Percentiles rank a stretch among this genome's conserved stretches.
Conservation (phyloP, 2,329 filamentous ascomycete species). For the Ophiosphaerella herpotricha region DNA sequence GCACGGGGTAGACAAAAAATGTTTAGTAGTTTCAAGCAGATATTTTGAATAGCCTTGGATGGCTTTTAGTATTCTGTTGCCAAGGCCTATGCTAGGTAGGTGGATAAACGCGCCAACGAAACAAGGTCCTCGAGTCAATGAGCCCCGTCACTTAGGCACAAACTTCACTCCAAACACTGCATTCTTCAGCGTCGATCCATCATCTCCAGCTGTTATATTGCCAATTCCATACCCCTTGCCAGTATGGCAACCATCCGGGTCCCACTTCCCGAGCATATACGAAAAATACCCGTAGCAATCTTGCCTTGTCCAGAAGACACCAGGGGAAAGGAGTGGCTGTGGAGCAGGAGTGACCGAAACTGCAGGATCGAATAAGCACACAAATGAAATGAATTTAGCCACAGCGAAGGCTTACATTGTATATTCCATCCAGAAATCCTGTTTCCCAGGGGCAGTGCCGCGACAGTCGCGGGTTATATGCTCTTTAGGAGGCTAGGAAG, state of each 20-base stretch:
- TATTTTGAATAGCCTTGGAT: too few species aligned
- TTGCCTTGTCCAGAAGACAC: constrained; percentile 25
- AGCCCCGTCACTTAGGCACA: constrained; percentile 8
- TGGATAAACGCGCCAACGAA: not conserved
- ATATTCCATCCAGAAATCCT: constrained; percentile 24
- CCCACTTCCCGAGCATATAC: constrained; percentile 21
- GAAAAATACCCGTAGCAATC: constrained; percentile 40
- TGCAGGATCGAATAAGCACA: constrained; percentile 10
- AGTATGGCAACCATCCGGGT: constrained; percentile 25
- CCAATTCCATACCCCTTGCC: constrained; percentile 25
- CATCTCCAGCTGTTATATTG: constrained; percentile 27
- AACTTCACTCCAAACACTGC: constrained; percentile 30
- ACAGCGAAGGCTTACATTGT: constrained; percentile 19
- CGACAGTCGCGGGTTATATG: constrained; percentile 22
- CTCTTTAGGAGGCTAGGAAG: constrained; percentile 22
- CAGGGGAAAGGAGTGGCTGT: constrained; percentile 15
- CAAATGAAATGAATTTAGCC: not conserved
- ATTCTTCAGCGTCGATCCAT: constrained; percentile 22
- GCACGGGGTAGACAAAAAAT: too few species aligned
- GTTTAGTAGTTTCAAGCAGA: too few species aligned
- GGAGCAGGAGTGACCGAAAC: constrained; percentile 30
- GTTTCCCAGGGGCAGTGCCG: constrained; percentile 11
- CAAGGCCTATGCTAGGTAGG: not conserved
- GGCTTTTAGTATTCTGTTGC: not conserved
- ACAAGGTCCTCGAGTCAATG: not conserved